Evolutionary conservation across 192 early-diverging fungal genomes (phyloP), one percentile per base, ranked within the genome.

Genomic region (Backusella mclennaniae): DNA sequence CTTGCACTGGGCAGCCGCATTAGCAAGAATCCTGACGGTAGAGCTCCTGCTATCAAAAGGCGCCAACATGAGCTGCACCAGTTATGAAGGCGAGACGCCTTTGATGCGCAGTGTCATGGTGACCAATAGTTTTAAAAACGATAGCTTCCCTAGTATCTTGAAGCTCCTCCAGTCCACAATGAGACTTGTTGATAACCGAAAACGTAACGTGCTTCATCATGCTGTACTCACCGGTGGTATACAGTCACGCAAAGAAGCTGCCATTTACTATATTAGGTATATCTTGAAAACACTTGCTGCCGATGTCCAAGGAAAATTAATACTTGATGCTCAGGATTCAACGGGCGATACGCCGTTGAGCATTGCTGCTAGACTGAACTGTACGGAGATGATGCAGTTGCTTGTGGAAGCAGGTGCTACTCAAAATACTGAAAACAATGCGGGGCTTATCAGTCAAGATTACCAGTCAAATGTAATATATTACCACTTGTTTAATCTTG

Each of bases 1-100:
- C 0, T 83, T 98, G 11, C 98, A 99, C 77, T 99, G 97, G 97
- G 96, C 98, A 6, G 93, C 96, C 0, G 93, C 97, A 17, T 84
- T 98, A 36, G 96, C 92, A 0, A 81, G 92, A 26, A 90, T 94
- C 67, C 82, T 86, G 41, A 85, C 98, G 2, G 75, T 97, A 17
- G 90, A 92, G 39, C 78, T 96, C n/a, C 82, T 99, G 44, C 71
- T 99, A 5, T 84, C 90, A 44, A 92, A 88, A 56, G 92, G 93
- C 4, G 92, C 94, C 11, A 87, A 95, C 76, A 80, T 92, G 6
- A 80, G 83, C 2, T 74, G 83, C 56, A 82, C 87, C 6, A 99
- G 98, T 79, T 87, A 87, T 73, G 87, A 82, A 35, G 96, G 97
- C 21, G 96, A 99, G 82, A 92, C 96, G 6, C 91, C 95, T 1